These are phyloP conservation scores for Colletotrichum sidae DNA, from an alignment of 2,329 filamentous ascomycete species.

Conservation along the genomic window DNA sequence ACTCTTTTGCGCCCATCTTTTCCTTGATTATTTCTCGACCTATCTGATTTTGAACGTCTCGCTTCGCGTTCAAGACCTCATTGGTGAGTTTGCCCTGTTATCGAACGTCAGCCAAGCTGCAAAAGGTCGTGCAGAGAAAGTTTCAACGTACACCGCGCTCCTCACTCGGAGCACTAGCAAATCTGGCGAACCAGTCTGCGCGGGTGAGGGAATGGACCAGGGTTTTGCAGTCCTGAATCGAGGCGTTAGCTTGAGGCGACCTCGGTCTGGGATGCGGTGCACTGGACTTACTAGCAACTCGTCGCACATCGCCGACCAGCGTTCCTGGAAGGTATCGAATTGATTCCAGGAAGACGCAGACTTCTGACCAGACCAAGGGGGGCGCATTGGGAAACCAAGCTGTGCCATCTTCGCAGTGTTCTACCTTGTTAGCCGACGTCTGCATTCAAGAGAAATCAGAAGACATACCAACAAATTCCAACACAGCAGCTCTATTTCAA, in stretches of 20 bases:
- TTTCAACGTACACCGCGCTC: conserved; percentile 12
- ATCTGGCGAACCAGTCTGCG: conserved; percentile 20
- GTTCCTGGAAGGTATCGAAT: conserved; percentile 6
- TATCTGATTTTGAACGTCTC: conserved; percentile 23
- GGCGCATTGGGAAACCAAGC: conserved; percentile 1
- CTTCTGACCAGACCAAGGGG: conserved; percentile 3
- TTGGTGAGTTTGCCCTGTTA: conserved; percentile 18
- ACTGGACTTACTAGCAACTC: neutral
- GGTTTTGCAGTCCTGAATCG: conserved; percentile 20
- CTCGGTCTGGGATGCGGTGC: too few relatives aligned
- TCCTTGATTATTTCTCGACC: conserved; percentile 18
- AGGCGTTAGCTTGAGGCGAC: neutral
- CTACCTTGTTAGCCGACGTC: too few relatives aligned
- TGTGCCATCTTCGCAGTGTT: conserved; percentile 2
- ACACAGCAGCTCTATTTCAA: conserved; percentile 21
- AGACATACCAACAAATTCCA: conserved; percentile 20
- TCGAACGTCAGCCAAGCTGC: neutral
- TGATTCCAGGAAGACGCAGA: neutral
- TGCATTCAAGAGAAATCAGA: neutral
- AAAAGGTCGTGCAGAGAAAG: neutral
- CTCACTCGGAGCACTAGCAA: conserved; percentile 10
- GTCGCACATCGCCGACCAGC: conserved; percentile 1
- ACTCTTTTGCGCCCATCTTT: neutral
- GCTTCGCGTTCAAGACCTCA: conserved; percentile 17
- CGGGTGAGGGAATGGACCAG: conserved; percentile 16